phyloP scores from a whole-genome alignment of 169 alveolate genomes.

The Plasmodium fragile region DNA sequence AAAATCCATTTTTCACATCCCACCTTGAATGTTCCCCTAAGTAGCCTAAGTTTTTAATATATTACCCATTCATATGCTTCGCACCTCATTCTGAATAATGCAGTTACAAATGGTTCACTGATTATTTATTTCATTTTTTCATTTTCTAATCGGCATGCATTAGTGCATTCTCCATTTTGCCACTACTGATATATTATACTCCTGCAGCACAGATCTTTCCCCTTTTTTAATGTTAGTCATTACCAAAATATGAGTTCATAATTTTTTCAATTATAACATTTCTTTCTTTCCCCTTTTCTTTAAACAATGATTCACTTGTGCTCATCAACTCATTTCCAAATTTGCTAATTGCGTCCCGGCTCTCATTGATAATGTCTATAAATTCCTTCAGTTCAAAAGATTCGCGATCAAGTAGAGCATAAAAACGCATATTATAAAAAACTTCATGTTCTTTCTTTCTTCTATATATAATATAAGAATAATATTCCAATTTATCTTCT shows the following conservation, averaged over 20 bases:
- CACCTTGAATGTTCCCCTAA: neutral
- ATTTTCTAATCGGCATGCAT: neutral
- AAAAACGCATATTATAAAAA: slow-evolving; percentile 22
- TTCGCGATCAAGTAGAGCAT: slow-evolving; percentile 10
- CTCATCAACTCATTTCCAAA: neutral
- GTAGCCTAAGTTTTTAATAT: too few species aligned
- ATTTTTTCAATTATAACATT: neutral
- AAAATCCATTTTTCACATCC: neutral
- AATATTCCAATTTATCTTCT: neutral
- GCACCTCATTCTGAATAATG: neutral
- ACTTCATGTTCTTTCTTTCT: slow-evolving; percentile 11
- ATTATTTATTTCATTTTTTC: neutral
- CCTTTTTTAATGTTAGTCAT: neutral
- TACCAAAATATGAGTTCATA: neutral
- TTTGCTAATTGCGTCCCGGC: neutral
- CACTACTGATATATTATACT: too few species aligned
- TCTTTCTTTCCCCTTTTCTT: neutral
- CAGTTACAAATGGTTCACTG: neutral
- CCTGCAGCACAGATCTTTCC: neutral
- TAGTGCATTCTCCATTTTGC: neutral
- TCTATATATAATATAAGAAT: neutral
- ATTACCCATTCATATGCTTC: neutral
- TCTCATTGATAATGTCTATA: slow-evolving; percentile 17
- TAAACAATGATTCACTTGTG: neutral
- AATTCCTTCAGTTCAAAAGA: slow-evolving; percentile 12